Base-by-base conservation (phyloP, 2,329 filamentous ascomycete species). In the Paraphaeosphaeria minitans region DNA sequence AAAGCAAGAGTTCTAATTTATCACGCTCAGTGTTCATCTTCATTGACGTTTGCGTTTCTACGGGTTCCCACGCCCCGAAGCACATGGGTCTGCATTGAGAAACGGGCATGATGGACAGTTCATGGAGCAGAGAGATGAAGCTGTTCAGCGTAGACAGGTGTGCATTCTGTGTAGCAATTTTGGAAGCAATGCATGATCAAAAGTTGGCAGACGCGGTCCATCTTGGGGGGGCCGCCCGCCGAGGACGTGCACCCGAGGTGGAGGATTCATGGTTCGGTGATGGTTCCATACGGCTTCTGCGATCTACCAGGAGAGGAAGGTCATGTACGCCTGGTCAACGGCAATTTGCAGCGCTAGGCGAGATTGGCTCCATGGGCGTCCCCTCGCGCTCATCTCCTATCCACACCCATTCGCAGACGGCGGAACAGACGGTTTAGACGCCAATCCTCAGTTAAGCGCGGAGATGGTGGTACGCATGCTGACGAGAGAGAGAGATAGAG, bases 1-100 rank as follows among this genome's bases (percentile, higher is more conserved):
- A 63, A 68, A 68, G 62, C 60, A 53, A 45, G 50, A 60, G 63
- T 67, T 62, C 59, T 64, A 63, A 66, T 60, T 57, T 53, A 58
- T 55, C 57, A 52, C 55, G 57, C 39, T 33, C 31, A 47, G 33
- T 56, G 27, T 47, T 49, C 51, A 37, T 31, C 21, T 51, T 21
- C 4, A 42, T 22, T 13, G 49, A 31, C 10, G 10, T 47, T 16
- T 4, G 13, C 16, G 27, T 2, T 27, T 27, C 12, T 24, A n/a
- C 13, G 22, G 31, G 3, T 12, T 12, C 4, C 22, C 12, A 8
- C 22, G n/a, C 43, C 7, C 16, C 31, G 14, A n/a, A n/a, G 12
- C 24, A 5, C 16, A 46, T 12, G n/a, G 22, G 12, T 19, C 6
- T 29, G 5, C 14, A 14, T 39, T 16, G 7, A 5, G 14, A 7